Conservation (phyloP, 2,329 filamentous ascomycete genomes). For the Colletotrichum nymphaeae region DNA sequence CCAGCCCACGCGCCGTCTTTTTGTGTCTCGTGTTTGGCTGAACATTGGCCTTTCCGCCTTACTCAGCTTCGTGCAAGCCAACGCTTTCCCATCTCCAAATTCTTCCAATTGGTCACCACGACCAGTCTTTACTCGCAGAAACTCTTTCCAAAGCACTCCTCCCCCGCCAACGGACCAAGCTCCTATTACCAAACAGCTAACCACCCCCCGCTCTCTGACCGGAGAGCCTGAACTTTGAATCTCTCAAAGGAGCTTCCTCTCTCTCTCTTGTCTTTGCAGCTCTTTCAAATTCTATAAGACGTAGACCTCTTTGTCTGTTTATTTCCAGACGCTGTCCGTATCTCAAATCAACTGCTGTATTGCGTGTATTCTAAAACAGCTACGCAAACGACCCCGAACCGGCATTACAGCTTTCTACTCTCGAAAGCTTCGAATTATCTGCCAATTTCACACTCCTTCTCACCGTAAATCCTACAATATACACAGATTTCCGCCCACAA, state of each 20-base stretch:
- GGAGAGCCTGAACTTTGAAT: background rate
- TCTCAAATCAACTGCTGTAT: background rate
- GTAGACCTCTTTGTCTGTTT: background rate
- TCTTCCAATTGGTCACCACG: constrained; percentile 17
- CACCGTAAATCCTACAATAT: background rate
- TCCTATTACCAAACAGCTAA: background rate
- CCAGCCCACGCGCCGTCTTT: background rate
- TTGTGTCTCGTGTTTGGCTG: background rate
- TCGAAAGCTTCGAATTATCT: background rate
- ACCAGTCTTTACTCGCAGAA: constrained; percentile 24
- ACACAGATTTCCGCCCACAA: background rate
- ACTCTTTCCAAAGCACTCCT: constrained; percentile 1
- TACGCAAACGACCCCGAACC: background rate
- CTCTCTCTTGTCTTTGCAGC: background rate
- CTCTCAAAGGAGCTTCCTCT: background rate
- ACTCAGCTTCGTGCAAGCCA: background rate
- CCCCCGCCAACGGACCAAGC: background rate
- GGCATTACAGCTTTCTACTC: background rate
- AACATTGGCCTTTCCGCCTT: background rate
- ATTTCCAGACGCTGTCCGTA: background rate
- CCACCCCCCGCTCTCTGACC: background rate
- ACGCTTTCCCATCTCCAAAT: background rate
- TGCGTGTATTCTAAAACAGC: background rate
- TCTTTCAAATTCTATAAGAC: background rate
- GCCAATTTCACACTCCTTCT: background rate